These are phyloP conservation scores for Ascochyta rabiei DNA, from an alignment of 2,329 filamentous ascomycete species.

Conservation along the genomic window DNA sequence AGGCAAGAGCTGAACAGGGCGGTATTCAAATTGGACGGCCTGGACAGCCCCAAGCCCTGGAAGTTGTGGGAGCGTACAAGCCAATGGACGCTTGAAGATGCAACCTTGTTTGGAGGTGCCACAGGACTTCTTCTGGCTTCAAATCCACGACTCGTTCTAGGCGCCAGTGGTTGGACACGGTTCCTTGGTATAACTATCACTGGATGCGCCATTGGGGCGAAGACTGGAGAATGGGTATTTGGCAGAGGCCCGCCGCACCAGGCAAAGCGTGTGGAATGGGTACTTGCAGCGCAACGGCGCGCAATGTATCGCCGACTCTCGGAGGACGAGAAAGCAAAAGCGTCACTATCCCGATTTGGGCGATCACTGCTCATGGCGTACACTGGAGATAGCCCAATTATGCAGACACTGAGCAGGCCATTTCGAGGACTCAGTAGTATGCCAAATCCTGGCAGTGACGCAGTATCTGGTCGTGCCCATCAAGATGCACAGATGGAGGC, in stretches of 20 bases:
- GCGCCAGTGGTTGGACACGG: constrained; percentile 21
- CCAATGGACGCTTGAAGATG: constrained; percentile 25
- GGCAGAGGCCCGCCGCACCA: constrained; percentile 2
- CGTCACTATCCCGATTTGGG: constrained; percentile 21
- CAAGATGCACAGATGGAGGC: neutral
- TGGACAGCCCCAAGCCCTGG: constrained; percentile 22
- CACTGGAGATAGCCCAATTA: constrained; percentile 1
- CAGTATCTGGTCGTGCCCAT: neutral
- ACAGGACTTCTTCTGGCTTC: constrained; percentile 21
- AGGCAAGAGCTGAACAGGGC: constrained; percentile 26
- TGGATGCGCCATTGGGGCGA: constrained; percentile 21
- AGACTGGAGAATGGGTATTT: constrained; percentile 6
- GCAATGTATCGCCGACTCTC: constrained; percentile 15
- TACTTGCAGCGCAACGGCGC: neutral
- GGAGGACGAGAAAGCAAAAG: constrained; percentile 16
- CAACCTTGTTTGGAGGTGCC: constrained; percentile 19
- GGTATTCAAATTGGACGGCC: constrained; percentile 24
- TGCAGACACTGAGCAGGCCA: constrained; percentile 4
- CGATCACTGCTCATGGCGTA: constrained; percentile 15
- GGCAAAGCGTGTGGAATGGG: constrained; percentile 2
- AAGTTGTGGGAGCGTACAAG: constrained; percentile 31
- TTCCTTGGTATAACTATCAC: constrained; percentile 24
- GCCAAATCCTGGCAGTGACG: neutral
- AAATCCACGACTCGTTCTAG: constrained; percentile 25
- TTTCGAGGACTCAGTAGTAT: neutral